Conservation (phyloP, 2,329 filamentous ascomycete genomes). For the Dothistroma septosporum region DNA sequence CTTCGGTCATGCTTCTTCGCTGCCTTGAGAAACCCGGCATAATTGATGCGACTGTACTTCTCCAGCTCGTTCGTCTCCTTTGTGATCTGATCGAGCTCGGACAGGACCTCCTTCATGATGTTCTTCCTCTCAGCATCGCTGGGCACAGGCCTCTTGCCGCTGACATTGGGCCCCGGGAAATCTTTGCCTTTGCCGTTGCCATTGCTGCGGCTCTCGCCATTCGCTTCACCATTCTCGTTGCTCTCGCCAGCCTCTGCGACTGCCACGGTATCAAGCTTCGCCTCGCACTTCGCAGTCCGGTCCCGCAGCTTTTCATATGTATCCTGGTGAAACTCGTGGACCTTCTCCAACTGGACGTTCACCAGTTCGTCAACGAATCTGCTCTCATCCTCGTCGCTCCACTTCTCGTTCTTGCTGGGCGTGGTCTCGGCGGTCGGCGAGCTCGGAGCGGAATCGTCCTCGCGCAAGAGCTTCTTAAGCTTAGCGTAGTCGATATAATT, state of each 20-base stretch:
- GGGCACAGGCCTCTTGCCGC: slow-evolving; percentile 36
- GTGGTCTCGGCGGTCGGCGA: slow-evolving; percentile 50
- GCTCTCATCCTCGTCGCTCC: slow-evolving; percentile 93
- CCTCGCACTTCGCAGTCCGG: slow-evolving; percentile 66
- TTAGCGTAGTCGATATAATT: slow-evolving; percentile 95
- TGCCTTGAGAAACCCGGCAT: slow-evolving; percentile 95
- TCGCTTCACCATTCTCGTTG: slow-evolving; percentile 14
- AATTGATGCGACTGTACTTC: slow-evolving; percentile 93
- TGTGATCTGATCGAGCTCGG: slow-evolving; percentile 80
- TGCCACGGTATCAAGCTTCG: slow-evolving; percentile 57
- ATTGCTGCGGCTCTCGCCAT: slow-evolving; percentile 23
- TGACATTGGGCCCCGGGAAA: slow-evolving; percentile 14
- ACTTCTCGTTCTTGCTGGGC: slow-evolving; percentile 51
- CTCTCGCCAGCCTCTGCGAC: slow-evolving; percentile 34
- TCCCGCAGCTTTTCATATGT: slow-evolving; percentile 79
- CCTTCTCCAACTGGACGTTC: slow-evolving; percentile 92
- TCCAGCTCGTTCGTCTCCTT: slow-evolving; percentile 90
- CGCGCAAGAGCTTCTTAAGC: slow-evolving; percentile 83
- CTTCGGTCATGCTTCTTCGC: slow-evolving; percentile 99
- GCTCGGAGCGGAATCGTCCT: slow-evolving; percentile 50
- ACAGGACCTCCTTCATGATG: slow-evolving; percentile 66
- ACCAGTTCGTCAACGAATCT: slow-evolving; percentile 92
- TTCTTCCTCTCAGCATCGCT: slow-evolving; percentile 43
- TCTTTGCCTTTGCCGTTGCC: slow-evolving; percentile 13
- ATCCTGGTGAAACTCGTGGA: slow-evolving; percentile 79